phyloP scores from a whole-genome alignment of 768 basidiomycete genomes.

The Austroboletus eburneus region DNA sequence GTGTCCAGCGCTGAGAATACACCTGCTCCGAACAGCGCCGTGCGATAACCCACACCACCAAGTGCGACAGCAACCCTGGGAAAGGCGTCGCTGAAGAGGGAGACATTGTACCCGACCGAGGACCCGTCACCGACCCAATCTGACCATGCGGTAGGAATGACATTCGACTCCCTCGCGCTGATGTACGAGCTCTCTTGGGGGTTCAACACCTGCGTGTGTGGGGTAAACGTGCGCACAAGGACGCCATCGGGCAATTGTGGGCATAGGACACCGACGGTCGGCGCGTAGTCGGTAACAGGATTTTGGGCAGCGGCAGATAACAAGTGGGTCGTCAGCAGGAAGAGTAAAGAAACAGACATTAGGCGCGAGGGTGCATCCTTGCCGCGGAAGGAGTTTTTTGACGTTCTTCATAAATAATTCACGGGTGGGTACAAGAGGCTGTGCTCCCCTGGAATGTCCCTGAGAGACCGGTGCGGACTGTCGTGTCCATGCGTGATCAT shows the following conservation, averaged over 20 bases:
- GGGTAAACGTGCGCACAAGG: conserved; percentile 51
- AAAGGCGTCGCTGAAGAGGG: conserved; percentile 37
- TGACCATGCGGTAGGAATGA: conserved; percentile 48
- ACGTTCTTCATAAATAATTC: neutral
- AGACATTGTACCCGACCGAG: conserved; percentile 49
- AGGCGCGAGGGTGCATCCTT: conserved; percentile 5
- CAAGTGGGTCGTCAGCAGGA: neutral
- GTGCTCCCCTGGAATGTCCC: neutral
- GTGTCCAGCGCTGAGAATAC: conserved; percentile 57
- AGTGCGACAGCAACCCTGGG: conserved; percentile 61
- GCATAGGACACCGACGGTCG: conserved; percentile 44
- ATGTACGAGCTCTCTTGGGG: conserved; percentile 48
- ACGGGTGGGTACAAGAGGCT: conserved; percentile 9
- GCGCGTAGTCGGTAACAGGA: conserved; percentile 49
- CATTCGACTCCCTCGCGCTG: conserved; percentile 34
- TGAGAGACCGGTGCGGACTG: too few relatives aligned
- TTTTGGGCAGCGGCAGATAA: conserved; percentile 1
- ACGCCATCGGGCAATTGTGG: conserved; percentile 37
- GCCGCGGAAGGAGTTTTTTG: neutral
- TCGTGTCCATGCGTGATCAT: neutral
- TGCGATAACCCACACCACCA: conserved; percentile 67
- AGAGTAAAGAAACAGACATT: conserved; percentile 1
- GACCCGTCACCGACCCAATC: conserved; percentile 58
- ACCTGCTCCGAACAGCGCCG: conserved; percentile 63
- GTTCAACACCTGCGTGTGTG: conserved; percentile 49